These are phyloP conservation scores for Miscanthus lutarioriparius DNA, from an alignment of 176 grass and related monocot genomes.

Conservation along the genomic window DNA sequence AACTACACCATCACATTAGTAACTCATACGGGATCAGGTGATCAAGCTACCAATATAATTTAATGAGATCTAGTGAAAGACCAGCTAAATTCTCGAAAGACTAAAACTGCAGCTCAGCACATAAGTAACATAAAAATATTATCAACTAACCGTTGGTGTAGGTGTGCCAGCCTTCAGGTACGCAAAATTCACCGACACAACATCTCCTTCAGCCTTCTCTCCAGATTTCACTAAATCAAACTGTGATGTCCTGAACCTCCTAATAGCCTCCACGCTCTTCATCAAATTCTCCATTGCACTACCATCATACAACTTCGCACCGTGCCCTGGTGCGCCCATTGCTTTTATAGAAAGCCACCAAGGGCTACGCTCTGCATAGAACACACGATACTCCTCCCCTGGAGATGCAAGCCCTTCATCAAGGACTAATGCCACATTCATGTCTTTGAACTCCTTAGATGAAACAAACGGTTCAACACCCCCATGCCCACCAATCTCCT, in stretches of 20 bases:
- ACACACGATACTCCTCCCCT: conserved; percentile 71
- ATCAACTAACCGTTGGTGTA: conserved; percentile 72
- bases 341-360: conserved; percentile 86
- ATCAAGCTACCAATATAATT: conserved; percentile 19
- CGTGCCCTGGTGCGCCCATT: conserved; percentile 77
- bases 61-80: background rate
- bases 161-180: conserved; percentile 88
- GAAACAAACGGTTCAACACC: conserved; percentile 56
- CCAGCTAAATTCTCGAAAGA: background rate
- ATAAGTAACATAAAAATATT: conserved; percentile 1
- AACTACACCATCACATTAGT: conserved; percentile 1
- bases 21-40: background rate
- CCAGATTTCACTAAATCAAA: conserved; percentile 92
- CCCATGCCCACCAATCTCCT: conserved; percentile 79
- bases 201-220: conserved; percentile 77
- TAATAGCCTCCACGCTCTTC: conserved; percentile 81
- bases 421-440: conserved; percentile 79
- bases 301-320: conserved; percentile 90
- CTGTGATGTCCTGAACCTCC: conserved; percentile 77
- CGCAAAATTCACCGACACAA: conserved; percentile 86
- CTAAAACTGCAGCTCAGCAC: background rate
- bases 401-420: conserved; percentile 90
- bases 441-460: conserved; percentile 63
- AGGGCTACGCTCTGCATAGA: conserved; percentile 80
- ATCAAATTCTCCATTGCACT: conserved; percentile 95